Evolutionary conservation across 768 basidiomycete genomes (phyloP), one percentile per base, ranked within the genome.

Genomic region (Stropharia rugosoannulata): DNA sequence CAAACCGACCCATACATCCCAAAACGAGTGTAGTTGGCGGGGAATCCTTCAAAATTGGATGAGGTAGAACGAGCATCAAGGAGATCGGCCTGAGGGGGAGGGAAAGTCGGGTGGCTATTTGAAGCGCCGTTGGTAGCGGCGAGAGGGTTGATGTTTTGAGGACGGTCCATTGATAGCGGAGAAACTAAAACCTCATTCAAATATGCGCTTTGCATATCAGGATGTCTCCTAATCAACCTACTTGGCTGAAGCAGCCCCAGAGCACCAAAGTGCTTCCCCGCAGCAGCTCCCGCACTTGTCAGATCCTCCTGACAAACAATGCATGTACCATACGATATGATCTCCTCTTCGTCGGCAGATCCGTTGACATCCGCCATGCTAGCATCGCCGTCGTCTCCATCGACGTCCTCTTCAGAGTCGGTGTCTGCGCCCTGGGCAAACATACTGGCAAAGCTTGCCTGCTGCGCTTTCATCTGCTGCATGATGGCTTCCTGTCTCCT

Each of bases 281-380:
- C 72, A 2, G 80, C 66, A 16, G 56, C 57, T 46, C 61, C 64
- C 6, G 61, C 49, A 40, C 60, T 65, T 61, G 84, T 89, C 49
- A 98, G 82, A 57, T 95, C 92, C 66, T 98, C 97, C 67, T 98
- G 97, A 62, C 97, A 99, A 9, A 98, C 95, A 59, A 99, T 98
- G 67, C 97, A 99, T n/a, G 88, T 89, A 2, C 96, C 96, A 57
- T 86, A 88, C 11, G 87, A 87, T 2, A 80, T 67, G 18, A 78
- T 79, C 1, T 70, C 73, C 7, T 78, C 73, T 8, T 80, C 80
- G 5, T 87, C 87, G 5, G 84, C 87, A 15, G 85, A 84, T 35
- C 89, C 89, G 19, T 83, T 81, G 3, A 75, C 78, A 49, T 91
- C 67, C 19, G 51, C 49, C 65, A 66, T 65, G 19, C 57, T 59